phyloP scores from a whole-genome alignment of 306 rosid species.

The Carpinus viminea region DNA sequence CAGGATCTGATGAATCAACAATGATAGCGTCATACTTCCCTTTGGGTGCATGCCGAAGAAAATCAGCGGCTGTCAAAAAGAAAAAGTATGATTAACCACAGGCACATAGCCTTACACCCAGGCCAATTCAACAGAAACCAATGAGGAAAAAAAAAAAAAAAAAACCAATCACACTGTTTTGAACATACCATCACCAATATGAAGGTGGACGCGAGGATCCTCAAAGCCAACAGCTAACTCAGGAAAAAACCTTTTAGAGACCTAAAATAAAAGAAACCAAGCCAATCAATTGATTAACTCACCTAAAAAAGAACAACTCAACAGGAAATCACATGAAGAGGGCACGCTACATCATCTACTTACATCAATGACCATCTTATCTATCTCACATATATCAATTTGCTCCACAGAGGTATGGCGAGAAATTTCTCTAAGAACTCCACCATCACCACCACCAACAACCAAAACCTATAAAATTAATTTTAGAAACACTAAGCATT shows the following conservation, averaged over 20 bases:
- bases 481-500: constrained; percentile 5
- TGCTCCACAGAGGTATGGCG: constrained; percentile 86
- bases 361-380: constrained; percentile 97
- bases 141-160: not conserved
- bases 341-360: constrained; percentile 31
- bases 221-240: constrained; percentile 88
- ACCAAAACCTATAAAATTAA: constrained; percentile 70
- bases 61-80: constrained; percentile 71
- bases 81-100: constrained; percentile 10
- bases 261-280: constrained; percentile 46
- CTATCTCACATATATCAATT: constrained; percentile 97
- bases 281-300: constrained; percentile 24
- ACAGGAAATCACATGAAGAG: constrained; percentile 10
- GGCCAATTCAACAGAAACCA: constrained; percentile 4
- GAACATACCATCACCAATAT: constrained; percentile 77
- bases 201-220: constrained; percentile 93
- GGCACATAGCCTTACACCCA: not conserved
- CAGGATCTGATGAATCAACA: constrained; percentile 98
- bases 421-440: constrained; percentile 86
- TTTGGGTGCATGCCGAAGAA: constrained; percentile 56
- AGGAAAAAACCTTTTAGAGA: constrained; percentile 78
- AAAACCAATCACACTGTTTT: constrained; percentile 6
- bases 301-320: not conserved
- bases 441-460: constrained; percentile 99
- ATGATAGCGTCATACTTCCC: constrained; percentile 90